Evolutionary conservation across 2,329 filamentous ascomycete species (phyloP).

Genomic region (Cladosporium sphaerospermum): DNA sequence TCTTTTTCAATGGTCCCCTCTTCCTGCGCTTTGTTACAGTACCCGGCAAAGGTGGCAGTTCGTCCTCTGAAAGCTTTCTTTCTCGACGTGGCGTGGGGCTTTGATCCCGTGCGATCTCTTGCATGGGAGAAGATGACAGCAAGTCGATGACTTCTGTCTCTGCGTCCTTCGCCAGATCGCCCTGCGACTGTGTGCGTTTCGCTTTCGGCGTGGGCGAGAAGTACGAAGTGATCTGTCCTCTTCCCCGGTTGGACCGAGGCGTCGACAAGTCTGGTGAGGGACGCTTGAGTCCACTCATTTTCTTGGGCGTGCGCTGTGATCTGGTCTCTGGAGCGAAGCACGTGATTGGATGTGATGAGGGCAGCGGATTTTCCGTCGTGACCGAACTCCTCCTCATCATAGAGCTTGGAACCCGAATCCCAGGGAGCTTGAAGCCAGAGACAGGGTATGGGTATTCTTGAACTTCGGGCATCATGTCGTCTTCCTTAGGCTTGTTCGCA

Average conservation of each 20-base stretch:
- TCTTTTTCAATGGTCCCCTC: constrained; percentile 24
- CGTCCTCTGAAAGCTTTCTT: not conserved
- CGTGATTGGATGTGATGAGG: not conserved
- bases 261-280: constrained; percentile 20
- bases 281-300: constrained; percentile 19
- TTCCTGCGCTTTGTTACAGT: constrained; percentile 28
- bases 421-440: constrained; percentile 10
- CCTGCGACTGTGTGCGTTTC: constrained; percentile 3
- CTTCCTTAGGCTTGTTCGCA: not conserved
- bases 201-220: constrained; percentile 23
- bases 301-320: constrained; percentile 19
- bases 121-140: constrained; percentile 24
- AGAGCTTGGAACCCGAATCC: not conserved
- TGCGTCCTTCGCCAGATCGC: not conserved
- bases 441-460: constrained; percentile 11
- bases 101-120: constrained; percentile 4
- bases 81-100: not conserved
- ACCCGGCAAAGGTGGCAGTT: constrained; percentile 21
- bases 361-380: not conserved
- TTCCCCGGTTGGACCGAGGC: constrained; percentile 21
- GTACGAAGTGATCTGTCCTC: constrained; percentile 21
- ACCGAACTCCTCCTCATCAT: not conserved
- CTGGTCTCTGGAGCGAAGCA: constrained; percentile 1
- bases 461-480: not conserved
- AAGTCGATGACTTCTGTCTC: constrained; percentile 23